These are phyloP conservation scores for Paralagenidium karlingii DNA, from an alignment of 352 stramenopile genomes.

Conservation along the genomic window DNA sequence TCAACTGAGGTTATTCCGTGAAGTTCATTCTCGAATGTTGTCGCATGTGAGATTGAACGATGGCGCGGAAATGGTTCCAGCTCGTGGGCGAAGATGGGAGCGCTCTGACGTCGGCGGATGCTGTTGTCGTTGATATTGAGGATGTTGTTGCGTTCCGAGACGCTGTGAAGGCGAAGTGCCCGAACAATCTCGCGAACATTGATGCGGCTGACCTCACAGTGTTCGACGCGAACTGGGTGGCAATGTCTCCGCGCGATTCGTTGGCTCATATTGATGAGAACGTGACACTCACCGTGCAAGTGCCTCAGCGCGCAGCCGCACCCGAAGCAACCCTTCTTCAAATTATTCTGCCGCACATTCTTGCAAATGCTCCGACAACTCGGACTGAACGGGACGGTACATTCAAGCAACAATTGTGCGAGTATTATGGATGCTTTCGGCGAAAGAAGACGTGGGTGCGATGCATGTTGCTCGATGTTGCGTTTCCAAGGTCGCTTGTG, in stretches of 20 bases:
- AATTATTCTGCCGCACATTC: too few relatives aligned
- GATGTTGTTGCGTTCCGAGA: constrained; percentile 6
- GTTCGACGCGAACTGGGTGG: constrained; percentile 3
- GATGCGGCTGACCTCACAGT: constrained; percentile 4
- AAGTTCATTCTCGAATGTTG: constrained; percentile 4
- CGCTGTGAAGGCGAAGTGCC: not conserved
- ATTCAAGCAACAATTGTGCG: too few relatives aligned
- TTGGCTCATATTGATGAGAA: not conserved
- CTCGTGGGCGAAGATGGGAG: constrained; percentile 4
- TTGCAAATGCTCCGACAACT: too few relatives aligned
- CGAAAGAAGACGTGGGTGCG: too few relatives aligned
- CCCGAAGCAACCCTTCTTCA: too few relatives aligned
- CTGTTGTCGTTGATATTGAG: constrained; percentile 7
- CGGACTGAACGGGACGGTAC: too few relatives aligned
- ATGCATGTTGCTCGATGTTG: too few relatives aligned
- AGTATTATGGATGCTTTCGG: too few relatives aligned
- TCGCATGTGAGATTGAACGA: too few relatives aligned
- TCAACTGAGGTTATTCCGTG: constrained; percentile 6
- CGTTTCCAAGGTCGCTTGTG: too few relatives aligned
- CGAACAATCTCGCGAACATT: not conserved
- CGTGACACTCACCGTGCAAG: not conserved
- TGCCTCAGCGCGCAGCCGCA: constrained; percentile 2
- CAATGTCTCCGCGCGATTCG: not conserved
- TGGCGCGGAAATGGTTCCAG: constrained; percentile 7
- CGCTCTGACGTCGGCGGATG: constrained; percentile 3